Base-by-base conservation (phyloP, 768 basidiomycete genomes). In the Suillus alpinus region DNA sequence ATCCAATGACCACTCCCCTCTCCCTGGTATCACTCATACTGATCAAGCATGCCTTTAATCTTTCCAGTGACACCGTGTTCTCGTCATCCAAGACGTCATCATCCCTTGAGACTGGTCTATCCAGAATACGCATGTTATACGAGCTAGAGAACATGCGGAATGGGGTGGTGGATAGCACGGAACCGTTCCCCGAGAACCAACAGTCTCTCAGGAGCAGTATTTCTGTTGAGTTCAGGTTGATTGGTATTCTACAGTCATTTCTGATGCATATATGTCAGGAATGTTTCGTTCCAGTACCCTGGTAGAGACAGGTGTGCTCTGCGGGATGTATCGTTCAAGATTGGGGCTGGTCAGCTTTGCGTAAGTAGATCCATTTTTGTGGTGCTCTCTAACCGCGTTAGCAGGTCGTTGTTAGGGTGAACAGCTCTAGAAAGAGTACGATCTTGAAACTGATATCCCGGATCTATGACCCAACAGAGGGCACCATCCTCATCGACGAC, bases 361-460 rank as follows among this genome's bases (percentile, higher is more conserved):
- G 90, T 91, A 71, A 44, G 86, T 73, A 6, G 36, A 57, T 56
- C 51, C 16, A 34, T 18, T 37, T 36, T 55, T 13, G 9, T 2
- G 31, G 20, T 43, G 52, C 26, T 23, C 1, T 46, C 10, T 32
- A 29, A 51, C 26, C 31, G 32, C 52, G 4, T 6, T 6, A 12
- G 2, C 43, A 91, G 89, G 81, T 91, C 46, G 86, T 93, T 46
- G 88, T 92, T 2, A 91, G 91, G 4, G 79, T 79, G 34, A 93
- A 93, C 62, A 91, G 91, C 5, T 89, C 88, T 0, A 91, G 87
- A 3, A 93, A 92, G 74, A 89, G 87, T 68, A 92, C 91, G 1
- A 84, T 92, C 53, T 74, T 93, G 49, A 93, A 92, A 68, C 78
- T 92, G 49, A 81, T 88, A 36, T 74, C 84, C 20, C 83, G 91